Percentiles rank a stretch among this genome's conserved stretches.
These are phyloP conservation scores for Dactylonectria macrodidyma DNA, from an alignment of 2,329 filamentous ascomycete species.

Conservation along the genomic window DNA sequence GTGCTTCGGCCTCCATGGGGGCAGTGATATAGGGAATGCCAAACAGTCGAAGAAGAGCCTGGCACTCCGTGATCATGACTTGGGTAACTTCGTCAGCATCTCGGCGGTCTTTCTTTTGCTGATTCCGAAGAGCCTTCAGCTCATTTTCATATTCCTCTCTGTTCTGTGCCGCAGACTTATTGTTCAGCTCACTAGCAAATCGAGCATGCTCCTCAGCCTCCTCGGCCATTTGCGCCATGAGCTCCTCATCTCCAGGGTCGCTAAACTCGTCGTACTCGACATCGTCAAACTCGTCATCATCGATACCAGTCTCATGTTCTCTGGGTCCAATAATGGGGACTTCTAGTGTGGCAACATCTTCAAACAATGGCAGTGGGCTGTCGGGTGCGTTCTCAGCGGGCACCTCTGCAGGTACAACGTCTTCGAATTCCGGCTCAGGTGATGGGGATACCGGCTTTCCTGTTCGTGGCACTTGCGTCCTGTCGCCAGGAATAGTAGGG, in stretches of 20 bases:
- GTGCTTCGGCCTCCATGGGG: conserved; percentile 98
- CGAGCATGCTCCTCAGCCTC: conserved; percentile 96
- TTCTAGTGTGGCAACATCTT: conserved; percentile 29
- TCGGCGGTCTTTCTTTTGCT: conserved; percentile 95
- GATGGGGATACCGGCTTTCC: conserved; percentile 51
- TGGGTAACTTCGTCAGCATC: conserved; percentile 98
- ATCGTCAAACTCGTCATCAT: conserved; percentile 62
- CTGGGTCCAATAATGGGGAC: not conserved
- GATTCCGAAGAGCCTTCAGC: conserved; percentile 86
- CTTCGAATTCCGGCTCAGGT: conserved; percentile 56
- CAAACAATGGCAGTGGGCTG: conserved; percentile 35
- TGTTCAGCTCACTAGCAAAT: conserved; percentile 90
- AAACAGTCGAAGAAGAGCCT: conserved; percentile 90
- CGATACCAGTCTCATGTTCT: conserved; percentile 34
- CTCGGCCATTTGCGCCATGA: conserved; percentile 86
- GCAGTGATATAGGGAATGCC: conserved; percentile 97
- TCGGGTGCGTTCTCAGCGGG: conserved; percentile 24
- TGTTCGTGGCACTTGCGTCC: conserved; percentile 25
- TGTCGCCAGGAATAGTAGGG: not conserved
- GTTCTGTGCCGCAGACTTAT: conserved; percentile 78
- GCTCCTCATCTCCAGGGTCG: conserved; percentile 92
- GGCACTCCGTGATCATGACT: conserved; percentile 96
- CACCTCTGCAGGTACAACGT: conserved; percentile 48
- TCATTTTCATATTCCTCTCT: conserved; percentile 88
- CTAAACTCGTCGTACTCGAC: conserved; percentile 83